Evolutionary conservation across 1,139 yeast genomes (phyloP).

Genomic region (Yamadazyma atmosphaerica): DNA sequence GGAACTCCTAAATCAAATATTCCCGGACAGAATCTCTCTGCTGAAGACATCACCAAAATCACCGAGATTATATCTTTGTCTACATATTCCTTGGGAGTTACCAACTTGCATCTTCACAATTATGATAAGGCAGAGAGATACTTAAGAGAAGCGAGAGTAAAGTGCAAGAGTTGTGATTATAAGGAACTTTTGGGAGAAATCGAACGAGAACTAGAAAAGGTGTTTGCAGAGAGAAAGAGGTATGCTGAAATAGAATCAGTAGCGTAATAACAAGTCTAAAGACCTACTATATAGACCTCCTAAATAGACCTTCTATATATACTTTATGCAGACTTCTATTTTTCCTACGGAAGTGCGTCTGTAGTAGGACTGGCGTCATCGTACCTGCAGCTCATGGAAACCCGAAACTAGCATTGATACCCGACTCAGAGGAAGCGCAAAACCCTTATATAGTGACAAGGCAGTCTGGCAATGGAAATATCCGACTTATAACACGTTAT

Average conservation of each 20-base stretch:
- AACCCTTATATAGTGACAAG: no score
- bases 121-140: constrained; percentile 59
- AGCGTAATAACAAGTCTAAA: no score
- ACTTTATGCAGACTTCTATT: no score
- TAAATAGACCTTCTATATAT: no score
- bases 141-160: constrained; percentile 67
- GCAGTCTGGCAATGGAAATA: no score
- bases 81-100: constrained; percentile 83
- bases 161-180: constrained; percentile 71
- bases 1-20: constrained; percentile 33
- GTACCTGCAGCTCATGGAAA: neutral
- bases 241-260: no score
- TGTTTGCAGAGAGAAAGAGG: constrained; percentile 34
- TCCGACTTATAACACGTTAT: no score
- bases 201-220: constrained; percentile 60
- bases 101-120: constrained; percentile 59
- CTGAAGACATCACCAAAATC: constrained; percentile 20
- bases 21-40: no score
- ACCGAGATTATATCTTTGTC: constrained; percentile 74
- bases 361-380: no score
- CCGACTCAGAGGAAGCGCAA: neutral
- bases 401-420: neutral
- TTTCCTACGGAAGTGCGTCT: no score
- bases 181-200: constrained; percentile 62
- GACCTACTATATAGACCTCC: no score